phyloP scores from a whole-genome alignment of 108 stramenopile genomes.

The Aurantiochytrium sp. region DNA sequence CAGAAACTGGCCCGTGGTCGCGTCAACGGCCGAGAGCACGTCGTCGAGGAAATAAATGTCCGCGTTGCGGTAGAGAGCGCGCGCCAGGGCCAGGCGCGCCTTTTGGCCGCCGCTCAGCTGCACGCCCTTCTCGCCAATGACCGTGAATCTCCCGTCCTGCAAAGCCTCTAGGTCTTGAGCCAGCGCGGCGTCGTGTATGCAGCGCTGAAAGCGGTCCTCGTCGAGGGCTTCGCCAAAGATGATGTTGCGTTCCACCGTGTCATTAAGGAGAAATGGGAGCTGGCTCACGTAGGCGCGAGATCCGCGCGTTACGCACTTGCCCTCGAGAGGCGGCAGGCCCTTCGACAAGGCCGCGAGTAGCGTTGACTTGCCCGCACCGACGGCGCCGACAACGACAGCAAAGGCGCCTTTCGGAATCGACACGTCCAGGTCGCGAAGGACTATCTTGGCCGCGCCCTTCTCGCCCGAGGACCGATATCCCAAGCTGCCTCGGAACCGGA shows the following conservation, averaged over 20 bases:
- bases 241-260: conserved; percentile 33
- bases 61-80: not conserved
- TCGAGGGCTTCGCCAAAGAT: conserved; percentile 61
- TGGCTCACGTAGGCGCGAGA: not conserved
- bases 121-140: conserved; percentile 85
- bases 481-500: too few species aligned
- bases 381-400: not conserved
- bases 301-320: not conserved
- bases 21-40: conserved; percentile 22
- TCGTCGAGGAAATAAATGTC: conserved; percentile 14
- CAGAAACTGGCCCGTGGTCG: not conserved
- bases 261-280: conserved; percentile 28
- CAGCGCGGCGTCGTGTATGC: conserved; percentile 69
- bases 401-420: not conserved
- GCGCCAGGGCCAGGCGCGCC: not conserved
- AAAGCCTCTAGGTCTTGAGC: conserved; percentile 65
- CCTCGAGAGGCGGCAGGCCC: not conserved
- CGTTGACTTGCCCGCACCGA: not conserved
- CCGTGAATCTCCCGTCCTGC: conserved; percentile 67
- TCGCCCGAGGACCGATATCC: not conserved
- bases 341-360: not conserved
- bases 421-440: not conserved
- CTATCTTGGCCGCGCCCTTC: not conserved
- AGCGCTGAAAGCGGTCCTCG: conserved; percentile 17
- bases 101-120: conserved; percentile 47